phyloP scores from a whole-genome alignment of 2,329 filamentous ascomycete species.

The Aspergillus ustus region DNA sequence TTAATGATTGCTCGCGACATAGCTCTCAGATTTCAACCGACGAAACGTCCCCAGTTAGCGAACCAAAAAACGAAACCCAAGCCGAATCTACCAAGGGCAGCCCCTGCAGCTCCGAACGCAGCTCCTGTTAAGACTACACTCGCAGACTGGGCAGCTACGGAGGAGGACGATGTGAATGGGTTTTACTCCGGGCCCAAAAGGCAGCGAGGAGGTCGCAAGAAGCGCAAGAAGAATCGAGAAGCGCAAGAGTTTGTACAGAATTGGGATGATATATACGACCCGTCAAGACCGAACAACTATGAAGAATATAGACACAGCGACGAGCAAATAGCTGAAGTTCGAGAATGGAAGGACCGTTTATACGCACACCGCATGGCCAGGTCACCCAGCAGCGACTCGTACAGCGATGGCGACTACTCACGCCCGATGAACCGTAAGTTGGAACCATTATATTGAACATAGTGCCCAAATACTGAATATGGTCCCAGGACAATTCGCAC shows the following conservation, averaged over 20 bases:
- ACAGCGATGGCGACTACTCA: conserved; percentile 56
- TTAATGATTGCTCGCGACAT: conserved; percentile 47
- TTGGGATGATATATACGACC: conserved; percentile 93
- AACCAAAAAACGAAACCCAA: conserved; percentile 67
- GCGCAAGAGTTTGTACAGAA: conserved; percentile 64
- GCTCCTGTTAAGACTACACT: conserved; percentile 68
- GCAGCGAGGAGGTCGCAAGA: conserved; percentile 76
- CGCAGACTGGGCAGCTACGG: conserved; percentile 78
- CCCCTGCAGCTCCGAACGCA: conserved; percentile 43
- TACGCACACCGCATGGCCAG: conserved; percentile 69
- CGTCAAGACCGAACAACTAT: conserved; percentile 78
- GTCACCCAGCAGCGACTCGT: conserved; percentile 49
- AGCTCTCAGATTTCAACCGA: conserved; percentile 81
- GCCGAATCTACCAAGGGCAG: conserved; percentile 59
- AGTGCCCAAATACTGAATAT: conserved; percentile 2
- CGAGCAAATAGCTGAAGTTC: conserved; percentile 77
- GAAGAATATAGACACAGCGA: conserved; percentile 84
- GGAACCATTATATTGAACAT: neutral
- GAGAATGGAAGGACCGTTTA: conserved; percentile 82
- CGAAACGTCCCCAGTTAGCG: conserved; percentile 73
- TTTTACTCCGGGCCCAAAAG: conserved; percentile 70
- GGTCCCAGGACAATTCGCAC: conserved; percentile 53
- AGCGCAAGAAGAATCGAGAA: conserved; percentile 74
- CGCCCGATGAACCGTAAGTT: conserved; percentile 53
- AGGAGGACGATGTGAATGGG: conserved; percentile 76